These are phyloP conservation scores for Skeletonema marinoi DNA, from an alignment of 108 stramenopile species.

Conservation along the genomic window DNA sequence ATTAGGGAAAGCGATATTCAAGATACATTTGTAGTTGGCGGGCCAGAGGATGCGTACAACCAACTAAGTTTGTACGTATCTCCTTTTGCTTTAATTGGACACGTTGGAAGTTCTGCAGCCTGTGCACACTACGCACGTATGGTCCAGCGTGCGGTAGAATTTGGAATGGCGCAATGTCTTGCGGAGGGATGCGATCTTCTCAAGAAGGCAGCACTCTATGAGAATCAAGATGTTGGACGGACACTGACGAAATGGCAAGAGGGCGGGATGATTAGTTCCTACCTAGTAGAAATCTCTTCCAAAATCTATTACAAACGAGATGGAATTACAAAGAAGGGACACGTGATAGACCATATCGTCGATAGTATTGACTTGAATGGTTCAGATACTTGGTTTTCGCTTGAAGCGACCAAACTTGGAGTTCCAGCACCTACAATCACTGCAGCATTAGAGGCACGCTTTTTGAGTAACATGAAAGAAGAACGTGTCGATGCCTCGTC, in stretches of 20 bases:
- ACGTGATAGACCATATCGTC: slow-evolving; percentile 72
- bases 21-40: slow-evolving; percentile 86
- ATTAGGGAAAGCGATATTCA: slow-evolving; percentile 56
- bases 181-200: slow-evolving; percentile 88
- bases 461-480: slow-evolving; percentile 73
- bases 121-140: slow-evolving; percentile 73
- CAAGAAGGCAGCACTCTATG: slow-evolving; percentile 60
- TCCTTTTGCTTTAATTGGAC: slow-evolving; percentile 78
- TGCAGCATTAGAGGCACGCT: slow-evolving; percentile 89
- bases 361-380: slow-evolving; percentile 90
- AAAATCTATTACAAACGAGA: slow-evolving; percentile 80
- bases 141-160: slow-evolving; percentile 95
- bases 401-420: slow-evolving; percentile 84
- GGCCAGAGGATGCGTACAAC: slow-evolving; percentile 75
- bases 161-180: slow-evolving; percentile 88
- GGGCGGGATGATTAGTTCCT: slow-evolving; percentile 57
- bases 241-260: slow-evolving; percentile 83
- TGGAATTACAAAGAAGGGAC: slow-evolving; percentile 60
- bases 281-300: slow-evolving; percentile 87
- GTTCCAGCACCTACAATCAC: slow-evolving; percentile 84
- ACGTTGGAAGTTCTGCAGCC: slow-evolving; percentile 48
- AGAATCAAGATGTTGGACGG: slow-evolving; percentile 79
- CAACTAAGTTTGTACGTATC: slow-evolving; percentile 69
- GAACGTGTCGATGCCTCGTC: slow-evolving; percentile 70
- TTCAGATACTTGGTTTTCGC: slow-evolving; percentile 88